Base-by-base conservation (phyloP, 1,284 basidiomycete species). In the Mycena sp. region DNA sequence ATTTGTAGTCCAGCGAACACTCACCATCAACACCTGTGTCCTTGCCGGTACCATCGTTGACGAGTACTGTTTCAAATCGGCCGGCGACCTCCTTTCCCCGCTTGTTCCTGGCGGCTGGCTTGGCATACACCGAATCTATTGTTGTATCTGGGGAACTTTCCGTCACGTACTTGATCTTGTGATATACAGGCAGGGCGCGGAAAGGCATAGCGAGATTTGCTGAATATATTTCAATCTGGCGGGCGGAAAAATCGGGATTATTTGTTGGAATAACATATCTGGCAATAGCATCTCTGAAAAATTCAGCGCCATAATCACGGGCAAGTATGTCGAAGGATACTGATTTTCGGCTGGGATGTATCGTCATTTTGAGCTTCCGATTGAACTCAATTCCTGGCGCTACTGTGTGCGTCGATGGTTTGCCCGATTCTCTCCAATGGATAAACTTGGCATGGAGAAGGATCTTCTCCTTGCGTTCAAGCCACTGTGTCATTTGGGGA, bases 21-120 rank as follows among this genome's bases (percentile, higher is more conserved):
- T 4, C 21, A 56, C 60, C 60, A 6, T 38, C 26, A n/a, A 51
- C 44, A n/a, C 61, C 54, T 2, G 54, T 58, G 2, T 50, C n/a
- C 6, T 46, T 32, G 1, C 54, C 61, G 10, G 19, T 44, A 9
- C 54, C 58, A 46, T 58, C 50, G 25, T 67, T 60, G 58, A 71
- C 50, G 1, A 73, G 40, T 4, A 61, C 72, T 23, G 71, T 72
- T 46, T 73, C 69, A 53, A 73, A 74, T 48, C 66, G 46, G 0
- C 41, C 70, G 16, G 69, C 70, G 19, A 70, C 48, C 4, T 26
- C 25, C 17, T 48, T 41, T 6, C 63, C 61, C 5, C 58, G 45
- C 23, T 43, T 44, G 49, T 67, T 56, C 29, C 28, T 38, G 11
- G 21, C 0, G n/a, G 38, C 45, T 19, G 44, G 54, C 12, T 56